phyloP scores from a whole-genome alignment of 352 stramenopile species.

The Globisporangium parvum region DNA sequence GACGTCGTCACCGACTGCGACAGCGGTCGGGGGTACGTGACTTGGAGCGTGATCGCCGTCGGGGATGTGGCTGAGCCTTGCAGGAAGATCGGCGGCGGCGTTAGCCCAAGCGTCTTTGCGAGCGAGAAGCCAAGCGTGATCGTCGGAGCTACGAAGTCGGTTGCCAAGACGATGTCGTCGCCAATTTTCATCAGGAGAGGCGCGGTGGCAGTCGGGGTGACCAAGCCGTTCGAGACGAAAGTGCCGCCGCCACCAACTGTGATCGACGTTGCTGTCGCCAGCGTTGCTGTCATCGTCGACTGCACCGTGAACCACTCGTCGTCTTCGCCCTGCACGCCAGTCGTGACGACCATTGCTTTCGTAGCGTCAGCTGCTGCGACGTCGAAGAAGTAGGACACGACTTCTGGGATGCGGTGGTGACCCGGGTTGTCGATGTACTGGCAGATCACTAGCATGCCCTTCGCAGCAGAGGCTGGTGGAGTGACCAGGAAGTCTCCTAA shows the following conservation, averaged over 20 bases:
- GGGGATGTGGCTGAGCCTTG: background rate
- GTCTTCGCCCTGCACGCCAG: constrained; percentile 29
- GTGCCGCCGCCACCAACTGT: background rate
- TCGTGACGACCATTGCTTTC: constrained; percentile 24
- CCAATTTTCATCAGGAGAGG: constrained; percentile 22
- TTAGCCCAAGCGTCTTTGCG: constrained; percentile 18
- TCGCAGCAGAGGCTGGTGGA: background rate
- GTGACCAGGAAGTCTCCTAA: constrained; percentile 18
- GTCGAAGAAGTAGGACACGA: constrained; percentile 12
- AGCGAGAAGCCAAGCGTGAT: constrained; percentile 27
- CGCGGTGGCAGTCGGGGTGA: background rate
- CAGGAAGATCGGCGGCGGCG: constrained; percentile 14
- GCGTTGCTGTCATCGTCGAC: constrained; percentile 6
- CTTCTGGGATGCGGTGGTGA: constrained; percentile 40
- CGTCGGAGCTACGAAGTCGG: background rate
- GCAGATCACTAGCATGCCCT: constrained; percentile 47
- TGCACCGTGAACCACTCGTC: constrained; percentile 55
- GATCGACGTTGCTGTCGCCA: background rate
- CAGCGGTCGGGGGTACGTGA: background rate
- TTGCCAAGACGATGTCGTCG: constrained; percentile 15
- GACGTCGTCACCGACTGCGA: constrained; percentile 10
- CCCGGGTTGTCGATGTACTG: constrained; percentile 54
- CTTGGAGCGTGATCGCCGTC: constrained; percentile 11
- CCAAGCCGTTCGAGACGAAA: background rate
- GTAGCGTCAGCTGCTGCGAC: constrained; percentile 13